A percentile compares a stretch with the other conserved stretches of the same genome.
These are phyloP conservation scores for Zymoseptoria passerinii DNA, from an alignment of 2,329 filamentous ascomycete genomes.

Conservation along the genomic window DNA sequence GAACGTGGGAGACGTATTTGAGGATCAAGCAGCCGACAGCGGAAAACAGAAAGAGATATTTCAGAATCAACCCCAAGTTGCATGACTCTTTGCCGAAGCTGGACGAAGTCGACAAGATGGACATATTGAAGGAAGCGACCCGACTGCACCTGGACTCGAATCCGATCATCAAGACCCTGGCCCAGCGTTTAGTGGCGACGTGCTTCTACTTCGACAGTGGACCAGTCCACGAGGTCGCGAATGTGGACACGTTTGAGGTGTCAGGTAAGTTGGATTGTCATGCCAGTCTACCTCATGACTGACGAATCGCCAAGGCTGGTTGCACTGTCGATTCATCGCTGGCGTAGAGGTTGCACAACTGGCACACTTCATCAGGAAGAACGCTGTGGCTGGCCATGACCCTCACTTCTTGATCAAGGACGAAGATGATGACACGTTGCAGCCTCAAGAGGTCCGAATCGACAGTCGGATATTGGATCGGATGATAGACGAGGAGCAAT, in stretches of 20 bases:
- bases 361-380: slow-evolving; percentile 6
- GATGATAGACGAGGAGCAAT: neutral
- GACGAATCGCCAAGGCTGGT: slow-evolving; percentile 5
- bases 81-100: slow-evolving; percentile 2
- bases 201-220: slow-evolving; percentile 18
- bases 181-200: slow-evolving; percentile 13
- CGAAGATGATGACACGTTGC: slow-evolving; percentile 4
- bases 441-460: neutral
- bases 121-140: slow-evolving; percentile 4
- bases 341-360: slow-evolving; percentile 7
- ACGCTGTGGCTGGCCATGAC: neutral
- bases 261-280: no score
- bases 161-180: slow-evolving; percentile 11
- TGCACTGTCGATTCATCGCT: slow-evolving; percentile 12
- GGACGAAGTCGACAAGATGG: slow-evolving; percentile 6
- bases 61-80: slow-evolving; percentile 6
- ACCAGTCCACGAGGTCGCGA: no score
- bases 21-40: neutral
- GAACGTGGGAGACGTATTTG: neutral
- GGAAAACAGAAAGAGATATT: neutral
- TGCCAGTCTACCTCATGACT: no score
- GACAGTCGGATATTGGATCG: neutral
- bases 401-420: slow-evolving; percentile 8
- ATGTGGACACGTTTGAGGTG: no score
- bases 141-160: slow-evolving; percentile 7